Base-by-base conservation (phyloP, 331 rosid genomes). In the Quercus tomentella region DNA sequence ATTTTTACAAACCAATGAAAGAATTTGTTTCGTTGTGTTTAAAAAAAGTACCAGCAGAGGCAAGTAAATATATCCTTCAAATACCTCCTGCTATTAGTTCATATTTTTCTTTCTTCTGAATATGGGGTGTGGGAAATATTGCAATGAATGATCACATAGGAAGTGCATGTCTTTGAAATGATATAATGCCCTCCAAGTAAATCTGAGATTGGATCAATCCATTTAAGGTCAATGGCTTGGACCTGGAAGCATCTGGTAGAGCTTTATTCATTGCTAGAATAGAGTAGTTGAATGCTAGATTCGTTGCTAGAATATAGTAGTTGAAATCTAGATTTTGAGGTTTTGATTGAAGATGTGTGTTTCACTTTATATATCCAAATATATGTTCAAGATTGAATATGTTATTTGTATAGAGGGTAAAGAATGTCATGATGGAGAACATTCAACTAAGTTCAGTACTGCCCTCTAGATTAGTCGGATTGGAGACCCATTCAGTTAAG, bases 31-130 rank as follows among this genome's bases (percentile, higher is more conserved):
- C 99, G 17, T 62, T 89, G 66, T 96, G 99, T 88, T 86, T 96
- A 76, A 96, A 92, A 93, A 96, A 93, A 86, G 85, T 86, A 86
- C 97, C 99, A 79, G 92, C 94, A 41, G 99, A 96, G 98, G 99
- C 82, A 88, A 88, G 91, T 78, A 60, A 60, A 67, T 70, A 66
- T 66, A 56, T 65, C 72, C 81, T 69, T 54, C 37, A 26, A 58
- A 61, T 56, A 22, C 73, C 72, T 25, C 70, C 28, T n/a, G 17
- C 60, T 58, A 6, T 76, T 56, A 70, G 77, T 81, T 81, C 49
- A 2, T 62, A 66, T 60, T 68, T 57, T 28, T 55, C 75, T 72
- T 30, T 74, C 69, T 62, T 66, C 16, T 41, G 51, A 62, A 73
- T 80, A 56, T 66, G 35, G 45, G 26, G 45, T 26, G 26, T 51